Percentiles rank a stretch among this genome's conserved stretches.
Evolutionary conservation across 2,329 filamentous ascomycete genomes (phyloP).

Genomic region (Xylaria sp.): DNA sequence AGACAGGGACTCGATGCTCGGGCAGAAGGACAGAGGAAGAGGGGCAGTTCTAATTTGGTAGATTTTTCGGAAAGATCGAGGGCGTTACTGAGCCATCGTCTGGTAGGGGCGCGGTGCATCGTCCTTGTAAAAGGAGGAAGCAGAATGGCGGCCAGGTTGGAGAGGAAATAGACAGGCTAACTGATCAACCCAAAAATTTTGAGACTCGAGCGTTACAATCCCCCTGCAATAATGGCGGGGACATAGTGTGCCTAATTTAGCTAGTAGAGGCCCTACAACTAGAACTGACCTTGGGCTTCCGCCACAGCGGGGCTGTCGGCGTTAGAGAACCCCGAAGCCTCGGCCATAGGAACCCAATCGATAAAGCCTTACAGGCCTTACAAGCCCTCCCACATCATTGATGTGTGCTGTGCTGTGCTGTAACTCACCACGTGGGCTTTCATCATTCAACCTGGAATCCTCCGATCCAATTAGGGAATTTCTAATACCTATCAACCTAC

Average conservation of each 20-base stretch:
- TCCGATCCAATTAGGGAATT: constrained; percentile 1
- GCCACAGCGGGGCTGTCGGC: neutral
- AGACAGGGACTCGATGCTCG: constrained; percentile 21
- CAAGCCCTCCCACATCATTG: constrained; percentile 9
- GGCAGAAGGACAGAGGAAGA: constrained; percentile 56
- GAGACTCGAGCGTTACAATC: constrained; percentile 3
- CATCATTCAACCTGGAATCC: neutral
- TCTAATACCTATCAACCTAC: neutral
- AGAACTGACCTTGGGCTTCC: neutral
- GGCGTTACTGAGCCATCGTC: constrained; percentile 51
- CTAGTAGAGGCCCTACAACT: neutral
- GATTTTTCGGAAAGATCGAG: constrained; percentile 50
- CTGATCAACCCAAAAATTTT: constrained; percentile 12
- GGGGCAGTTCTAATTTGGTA: constrained; percentile 47
- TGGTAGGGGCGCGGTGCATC: constrained; percentile 54
- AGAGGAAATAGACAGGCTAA: neutral
- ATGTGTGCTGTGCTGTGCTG: constrained; percentile 8
- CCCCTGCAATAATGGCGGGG: constrained; percentile 15
- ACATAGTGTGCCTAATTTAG: neutral
- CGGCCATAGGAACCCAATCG: constrained; percentile 2
- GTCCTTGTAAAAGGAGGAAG: constrained; percentile 4
- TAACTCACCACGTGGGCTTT: constrained; percentile 17
- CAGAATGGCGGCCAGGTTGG: neutral
- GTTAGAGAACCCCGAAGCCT: neutral
- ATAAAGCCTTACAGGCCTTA: neutral